These are phyloP conservation scores for Coemansia furcata DNA, from an alignment of 192 early-diverging fungal species.

Conservation along the genomic window DNA sequence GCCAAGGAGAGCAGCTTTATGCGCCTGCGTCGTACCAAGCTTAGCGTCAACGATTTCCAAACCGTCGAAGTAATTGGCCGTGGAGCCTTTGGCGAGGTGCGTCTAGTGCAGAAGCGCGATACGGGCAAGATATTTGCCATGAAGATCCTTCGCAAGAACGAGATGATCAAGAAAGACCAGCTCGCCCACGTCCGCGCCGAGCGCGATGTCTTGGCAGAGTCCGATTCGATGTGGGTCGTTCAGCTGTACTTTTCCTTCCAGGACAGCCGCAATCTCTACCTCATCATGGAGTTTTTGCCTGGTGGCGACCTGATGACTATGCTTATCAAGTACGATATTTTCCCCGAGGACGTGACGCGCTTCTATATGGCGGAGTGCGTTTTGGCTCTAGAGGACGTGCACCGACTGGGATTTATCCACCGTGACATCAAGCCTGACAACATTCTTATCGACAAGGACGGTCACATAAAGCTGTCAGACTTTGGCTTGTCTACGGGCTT, in stretches of 20 bases:
- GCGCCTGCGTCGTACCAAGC: slow-evolving; percentile 82
- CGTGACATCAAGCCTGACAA: slow-evolving; percentile 86
- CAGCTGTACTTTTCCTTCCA: slow-evolving; percentile 99
- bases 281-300: slow-evolving; percentile 99
- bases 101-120: slow-evolving; percentile 93
- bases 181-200: slow-evolving; percentile 97
- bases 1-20: slow-evolving; percentile 93
- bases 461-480: slow-evolving; percentile 99
- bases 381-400: slow-evolving; percentile 88
- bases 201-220: slow-evolving; percentile 96
- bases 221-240: slow-evolving; percentile 96
- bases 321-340: slow-evolving; percentile 97
- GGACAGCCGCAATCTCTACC: slow-evolving; percentile 87
- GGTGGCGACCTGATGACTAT: slow-evolving; percentile 99
- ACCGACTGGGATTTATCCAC: slow-evolving; percentile 93
- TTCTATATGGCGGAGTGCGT: slow-evolving; percentile 99
- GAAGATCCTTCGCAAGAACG: slow-evolving; percentile 94
- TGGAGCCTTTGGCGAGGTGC: slow-evolving; percentile 98
- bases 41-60: slow-evolving; percentile 88
- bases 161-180: slow-evolving; percentile 99
- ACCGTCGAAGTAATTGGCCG: slow-evolving; percentile 99
- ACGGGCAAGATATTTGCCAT: slow-evolving; percentile 98
- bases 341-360: slow-evolving; percentile 94
- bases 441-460: slow-evolving; percentile 93
- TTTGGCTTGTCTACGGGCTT: slow-evolving; percentile 99